Base-by-base conservation (phyloP, 148 eudicot species). In the Gaultheria prostrata region DNA sequence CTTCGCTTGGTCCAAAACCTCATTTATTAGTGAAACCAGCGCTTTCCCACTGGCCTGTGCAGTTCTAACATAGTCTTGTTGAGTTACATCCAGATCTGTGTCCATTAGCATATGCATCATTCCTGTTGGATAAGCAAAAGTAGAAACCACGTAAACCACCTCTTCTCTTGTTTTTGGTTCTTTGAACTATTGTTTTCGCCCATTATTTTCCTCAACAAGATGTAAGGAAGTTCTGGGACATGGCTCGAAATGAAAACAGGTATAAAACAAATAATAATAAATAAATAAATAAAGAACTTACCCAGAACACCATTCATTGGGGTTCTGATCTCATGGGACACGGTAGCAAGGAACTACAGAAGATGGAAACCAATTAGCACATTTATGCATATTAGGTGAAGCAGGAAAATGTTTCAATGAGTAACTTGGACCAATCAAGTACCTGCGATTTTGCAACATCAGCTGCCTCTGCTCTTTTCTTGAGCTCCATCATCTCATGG, bases 291-390 rank as follows among this genome's bases (percentile, higher is more conserved):
- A n/a, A 35, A 35, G 6, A 39, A 50, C 87, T 92, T 84, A 96
- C 99, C 99, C 69, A 97, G 88, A 78, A 97, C 98, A 76, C 99
- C 98, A 86, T 97, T 97, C 99, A 97, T 97, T 13, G 99, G 99
- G 84, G 99, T 97, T 83, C 99, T 87, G 87, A 97, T 97, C 92
- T 97, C 99, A 78, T 97, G 99, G 39, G 99, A 97, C 82, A 97
- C 99, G 13, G 99, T 97, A 78, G 99, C 99, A 82, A 97, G 98
- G 85, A 97, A 97, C 99, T 96, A 89, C 90, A 89, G 48, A 45
- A 71, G 81, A 30, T 20, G 39, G 32, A 85, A 84, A 72, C 39
- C 59, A 84, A 24, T 84, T 61, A 88, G 65, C 49, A 85, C 54
- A 70, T 72, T 67, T n/a, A 15, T n/a, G 71, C 28, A 49, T 43